A percentile compares a stretch with the other conserved stretches of the same genome.
Evolutionary conservation across 2,329 filamentous ascomycete species (phyloP).

Genomic region (Aspergillus pseudotamarii): DNA sequence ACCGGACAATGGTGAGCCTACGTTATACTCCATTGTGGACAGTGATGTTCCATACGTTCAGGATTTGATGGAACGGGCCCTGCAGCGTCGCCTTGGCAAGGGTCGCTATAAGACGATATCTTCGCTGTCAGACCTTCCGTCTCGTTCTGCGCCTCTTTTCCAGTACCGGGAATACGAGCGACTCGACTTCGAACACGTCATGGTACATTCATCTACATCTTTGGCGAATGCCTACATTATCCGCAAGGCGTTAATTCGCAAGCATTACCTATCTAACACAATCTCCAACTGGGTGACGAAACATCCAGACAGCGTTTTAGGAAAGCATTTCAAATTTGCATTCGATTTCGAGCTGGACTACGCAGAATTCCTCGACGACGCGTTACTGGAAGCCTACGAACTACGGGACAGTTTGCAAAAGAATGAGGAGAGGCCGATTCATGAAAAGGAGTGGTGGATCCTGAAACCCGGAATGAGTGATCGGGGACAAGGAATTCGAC

Average conservation of each 20-base stretch:
- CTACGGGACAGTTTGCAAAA: constrained; percentile 73
- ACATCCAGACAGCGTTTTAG: constrained; percentile 71
- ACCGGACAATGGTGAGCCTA: constrained; percentile 37
- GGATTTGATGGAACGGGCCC: constrained; percentile 75
- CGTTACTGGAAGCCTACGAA: constrained; percentile 86
- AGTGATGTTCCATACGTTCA: constrained; percentile 92
- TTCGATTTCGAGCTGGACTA: constrained; percentile 95
- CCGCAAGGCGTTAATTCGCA: constrained; percentile 92
- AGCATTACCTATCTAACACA: constrained; percentile 87
- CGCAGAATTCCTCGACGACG: constrained; percentile 93
- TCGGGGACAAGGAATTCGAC: constrained; percentile 84
- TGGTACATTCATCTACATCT: constrained; percentile 61
- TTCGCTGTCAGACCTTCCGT: constrained; percentile 51
- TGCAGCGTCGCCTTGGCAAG: constrained; percentile 63
- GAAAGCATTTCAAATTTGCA: constrained; percentile 71
- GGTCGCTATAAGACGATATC: constrained; percentile 59
- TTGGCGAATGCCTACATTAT: constrained; percentile 91
- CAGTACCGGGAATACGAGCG: constrained; percentile 86
- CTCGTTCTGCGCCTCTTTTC: constrained; percentile 57
- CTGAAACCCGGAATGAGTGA: constrained; percentile 98
- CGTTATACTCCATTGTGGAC: constrained; percentile 72
- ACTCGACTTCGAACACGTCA: constrained; percentile 78
- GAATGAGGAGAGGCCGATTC: constrained; percentile 68
- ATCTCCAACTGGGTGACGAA: constrained; percentile 85
- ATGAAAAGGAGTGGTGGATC: constrained; percentile 87